Evolutionary conservation across 2,329 filamentous ascomycete species (phyloP).

Genomic region (Ophiosphaerella korrae): DNA sequence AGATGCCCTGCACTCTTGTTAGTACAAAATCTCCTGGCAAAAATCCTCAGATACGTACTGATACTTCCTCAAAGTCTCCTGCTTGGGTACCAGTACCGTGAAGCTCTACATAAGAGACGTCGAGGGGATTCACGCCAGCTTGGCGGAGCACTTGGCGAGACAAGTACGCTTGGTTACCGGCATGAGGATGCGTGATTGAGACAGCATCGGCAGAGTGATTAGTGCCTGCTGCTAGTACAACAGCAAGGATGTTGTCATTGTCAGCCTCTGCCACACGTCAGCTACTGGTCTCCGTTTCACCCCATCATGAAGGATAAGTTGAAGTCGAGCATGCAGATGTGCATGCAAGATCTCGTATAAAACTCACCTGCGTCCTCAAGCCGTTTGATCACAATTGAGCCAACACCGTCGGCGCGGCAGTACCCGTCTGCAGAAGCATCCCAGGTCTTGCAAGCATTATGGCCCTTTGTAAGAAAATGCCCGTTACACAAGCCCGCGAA

Average conservation of each 20-base stretch:
- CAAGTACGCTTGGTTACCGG: constrained; percentile 22
- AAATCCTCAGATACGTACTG: too few relatives aligned
- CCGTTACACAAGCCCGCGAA: constrained; percentile 23
- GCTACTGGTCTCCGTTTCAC: too few relatives aligned
- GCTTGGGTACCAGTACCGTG: constrained; percentile 88
- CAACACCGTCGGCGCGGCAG: constrained; percentile 39
- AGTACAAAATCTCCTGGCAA: too few relatives aligned
- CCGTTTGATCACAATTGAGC: constrained; percentile 39
- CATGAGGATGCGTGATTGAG: constrained; percentile 39
- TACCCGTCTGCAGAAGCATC: constrained; percentile 37
- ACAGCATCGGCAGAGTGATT: constrained; percentile 42
- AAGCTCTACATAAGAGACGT: constrained; percentile 86
- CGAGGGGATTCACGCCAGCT: constrained; percentile 74
- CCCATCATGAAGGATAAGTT: too few relatives aligned
- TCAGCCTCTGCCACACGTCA: too few relatives aligned
- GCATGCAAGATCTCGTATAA: too few relatives aligned
- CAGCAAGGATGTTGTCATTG: constrained; percentile 39
- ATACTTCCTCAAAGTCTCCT: constrained; percentile 83
- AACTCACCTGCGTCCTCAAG: constrained; percentile 42
- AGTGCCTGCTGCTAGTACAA: constrained; percentile 38
- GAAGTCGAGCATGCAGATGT: too few relatives aligned
- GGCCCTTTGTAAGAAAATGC: constrained; percentile 24
- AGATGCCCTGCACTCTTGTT: constrained; percentile 76
- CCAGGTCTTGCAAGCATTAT: constrained; percentile 30
- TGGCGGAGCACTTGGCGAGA: constrained; percentile 58